Conservation (phyloP, 1,139 yeast genomes). For the Torulaspora pretoriensis region DNA sequence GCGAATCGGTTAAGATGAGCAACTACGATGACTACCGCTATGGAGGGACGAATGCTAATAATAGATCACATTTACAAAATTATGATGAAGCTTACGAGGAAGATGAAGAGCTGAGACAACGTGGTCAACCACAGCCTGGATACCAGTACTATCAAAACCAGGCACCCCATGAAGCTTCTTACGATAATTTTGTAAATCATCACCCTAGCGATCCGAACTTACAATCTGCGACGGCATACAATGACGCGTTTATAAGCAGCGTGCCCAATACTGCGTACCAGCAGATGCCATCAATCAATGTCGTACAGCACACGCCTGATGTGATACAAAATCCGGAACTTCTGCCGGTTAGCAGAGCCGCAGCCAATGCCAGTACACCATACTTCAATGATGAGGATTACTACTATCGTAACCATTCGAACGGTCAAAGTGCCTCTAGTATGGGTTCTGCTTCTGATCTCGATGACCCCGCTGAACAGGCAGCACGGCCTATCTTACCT, state of each 20-base stretch:
- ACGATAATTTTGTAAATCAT: conserved; percentile 18
- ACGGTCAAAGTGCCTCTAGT: conserved; percentile 11
- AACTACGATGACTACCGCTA: conserved; percentile 7
- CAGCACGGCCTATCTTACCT: conserved; percentile 22
- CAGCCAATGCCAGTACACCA: conserved; percentile 4
- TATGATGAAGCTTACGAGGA: not conserved
- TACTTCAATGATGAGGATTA: conserved; percentile 17
- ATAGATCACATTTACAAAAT: conserved; percentile 6
- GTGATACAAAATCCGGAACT: conserved; percentile 13
- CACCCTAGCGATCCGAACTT: conserved; percentile 16
- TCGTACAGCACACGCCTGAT: conserved; percentile 16
- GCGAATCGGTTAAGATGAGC: conserved; percentile 3
- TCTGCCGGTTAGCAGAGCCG: conserved; percentile 1
- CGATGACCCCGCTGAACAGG: conserved; percentile 19
- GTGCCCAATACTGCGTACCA: conserved; percentile 11
- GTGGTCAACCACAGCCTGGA: not conserved
- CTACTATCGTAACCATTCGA: conserved; percentile 11
- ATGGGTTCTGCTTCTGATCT: conserved; percentile 13
- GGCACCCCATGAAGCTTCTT: conserved; percentile 10
- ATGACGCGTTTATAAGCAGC: conserved; percentile 20
- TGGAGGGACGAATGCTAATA: conserved; percentile 8
- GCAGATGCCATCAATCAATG: conserved; percentile 15
- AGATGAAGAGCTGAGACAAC: conserved; percentile 3
- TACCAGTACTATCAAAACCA: conserved; percentile 3
- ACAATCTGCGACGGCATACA: conserved; percentile 20